These are phyloP conservation scores for Naganishia sp. DNA, from an alignment of 1,284 basidiomycete species.

Conservation along the genomic window DNA sequence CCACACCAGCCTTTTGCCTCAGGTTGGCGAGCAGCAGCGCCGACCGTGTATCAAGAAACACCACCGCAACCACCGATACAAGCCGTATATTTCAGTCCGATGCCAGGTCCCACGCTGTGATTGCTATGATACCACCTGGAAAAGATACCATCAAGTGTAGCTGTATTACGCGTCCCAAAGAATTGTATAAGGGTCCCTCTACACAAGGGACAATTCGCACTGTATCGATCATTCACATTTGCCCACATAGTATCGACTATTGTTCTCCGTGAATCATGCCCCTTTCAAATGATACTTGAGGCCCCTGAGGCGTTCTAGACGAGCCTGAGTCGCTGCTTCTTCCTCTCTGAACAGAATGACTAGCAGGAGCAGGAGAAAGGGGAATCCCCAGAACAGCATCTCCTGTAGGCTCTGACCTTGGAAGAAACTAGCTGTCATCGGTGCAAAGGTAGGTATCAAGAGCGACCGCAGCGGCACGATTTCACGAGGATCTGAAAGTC, in stretches of 20 bases:
- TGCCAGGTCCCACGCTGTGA: constrained; percentile 3
- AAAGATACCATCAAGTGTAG: not conserved
- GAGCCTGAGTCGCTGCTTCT: constrained; percentile 5
- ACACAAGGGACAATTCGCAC: not conserved
- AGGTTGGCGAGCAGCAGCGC: constrained; percentile 5
- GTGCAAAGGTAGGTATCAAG: constrained; percentile 22
- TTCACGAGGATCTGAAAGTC: not conserved
- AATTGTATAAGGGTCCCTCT: constrained; percentile 11
- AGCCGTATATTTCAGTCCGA: constrained; percentile 10
- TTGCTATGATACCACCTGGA: not conserved
- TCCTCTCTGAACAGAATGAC: constrained; percentile 14
- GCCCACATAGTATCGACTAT: not conserved
- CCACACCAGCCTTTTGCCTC: constrained; percentile 3
- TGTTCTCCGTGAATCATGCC: not conserved
- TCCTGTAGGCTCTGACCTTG: constrained; percentile 21
- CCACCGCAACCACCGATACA: constrained; percentile 5
- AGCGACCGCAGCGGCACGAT: constrained; percentile 1
- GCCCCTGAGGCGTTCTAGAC: constrained; percentile 8
- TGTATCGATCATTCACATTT: constrained; percentile 14
- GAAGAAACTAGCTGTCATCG: constrained; percentile 21
- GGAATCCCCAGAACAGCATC: constrained; percentile 25
- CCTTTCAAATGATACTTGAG: constrained; percentile 21
- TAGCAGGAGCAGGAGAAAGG: constrained; percentile 16
- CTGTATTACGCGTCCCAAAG: not conserved
- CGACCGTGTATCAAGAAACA: constrained; percentile 12